Percentiles rank a stretch among this genome's conserved stretches.
Evolutionary conservation across 805 yeast species (phyloP).

Genomic region (Zygoascus flipseniorum): DNA sequence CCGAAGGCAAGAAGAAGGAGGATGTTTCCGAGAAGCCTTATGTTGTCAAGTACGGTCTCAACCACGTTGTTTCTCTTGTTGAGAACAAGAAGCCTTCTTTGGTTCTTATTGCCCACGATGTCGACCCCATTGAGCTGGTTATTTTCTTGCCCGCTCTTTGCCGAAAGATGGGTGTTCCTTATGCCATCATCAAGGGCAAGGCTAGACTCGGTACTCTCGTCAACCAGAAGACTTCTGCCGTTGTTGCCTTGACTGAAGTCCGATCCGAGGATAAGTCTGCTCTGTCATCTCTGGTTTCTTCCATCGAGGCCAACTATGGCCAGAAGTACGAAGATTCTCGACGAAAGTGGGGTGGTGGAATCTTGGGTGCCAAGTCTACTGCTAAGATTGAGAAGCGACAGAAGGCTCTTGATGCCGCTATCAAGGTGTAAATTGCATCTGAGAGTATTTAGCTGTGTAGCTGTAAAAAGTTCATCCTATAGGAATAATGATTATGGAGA

Average conservation of each 20-base stretch:
- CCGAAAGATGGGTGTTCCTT: slow-evolving; percentile 99
- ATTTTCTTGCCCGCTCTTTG: slow-evolving; percentile 97
- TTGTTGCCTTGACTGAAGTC: slow-evolving; percentile 95
- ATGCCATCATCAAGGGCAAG: slow-evolving; percentile 97
- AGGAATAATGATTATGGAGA: not conserved
- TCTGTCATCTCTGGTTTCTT: slow-evolving; percentile 84
- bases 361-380: slow-evolving; percentile 89
- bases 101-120: slow-evolving; percentile 96
- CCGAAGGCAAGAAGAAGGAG: slow-evolving; percentile 95
- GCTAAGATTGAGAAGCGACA: slow-evolving; percentile 75
- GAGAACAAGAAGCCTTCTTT: slow-evolving; percentile 99
- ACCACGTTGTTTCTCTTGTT: slow-evolving; percentile 94
- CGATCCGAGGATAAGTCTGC: slow-evolving; percentile 90
- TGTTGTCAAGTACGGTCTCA: slow-evolving; percentile 95
- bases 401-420: slow-evolving; percentile 39
- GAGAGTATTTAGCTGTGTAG: not conserved
- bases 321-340: slow-evolving; percentile 93
- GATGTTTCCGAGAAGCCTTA: slow-evolving; percentile 96
- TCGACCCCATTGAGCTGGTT: slow-evolving; percentile 97
- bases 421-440: slow-evolving; percentile 23
- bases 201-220: slow-evolving; percentile 97
- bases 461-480: not conserved
- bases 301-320: slow-evolving; percentile 86
- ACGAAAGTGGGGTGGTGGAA: slow-evolving; percentile 99
- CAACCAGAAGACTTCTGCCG: slow-evolving; percentile 96